Base-by-base conservation (phyloP, 345 rosid species). In the Salix arbutifolia region DNA sequence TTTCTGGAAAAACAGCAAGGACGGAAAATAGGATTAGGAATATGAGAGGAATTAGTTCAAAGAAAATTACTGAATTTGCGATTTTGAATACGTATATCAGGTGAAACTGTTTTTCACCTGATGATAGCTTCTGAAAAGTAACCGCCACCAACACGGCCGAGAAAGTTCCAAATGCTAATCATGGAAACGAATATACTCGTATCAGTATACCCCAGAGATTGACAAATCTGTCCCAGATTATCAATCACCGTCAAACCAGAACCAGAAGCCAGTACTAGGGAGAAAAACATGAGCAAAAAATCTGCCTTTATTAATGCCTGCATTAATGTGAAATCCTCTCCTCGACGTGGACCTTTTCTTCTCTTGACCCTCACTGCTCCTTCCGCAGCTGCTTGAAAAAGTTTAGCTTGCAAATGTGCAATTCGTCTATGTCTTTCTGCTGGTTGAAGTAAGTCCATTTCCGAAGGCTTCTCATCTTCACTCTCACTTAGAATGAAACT, bases 91-190 rank as follows among this genome's bases (percentile, higher is more conserved):
- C 6, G 6, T 14, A 14, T 12, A 46, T 46, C 52, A 46, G 52
- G 52, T 46, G 37, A 67, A 74, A 67, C 53, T 30, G 44, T 70
- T 73, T 31, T 65, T 80, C 81, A 96, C 99, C 92, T 92, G 72
- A 90, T 97, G 64, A 96, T 82, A 68, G 90, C 79, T 89, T 96
- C 98, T 9, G 99, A 96, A 80, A 94, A 92, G 84, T 91, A 96
- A 77, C 99, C 99, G 3, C 99, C 98, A 3, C 97, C 97, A 53
- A 96, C 78, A 3, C 99, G 95, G 52, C 99, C 98, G 73, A 96
- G 97, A 80, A 96, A 96, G 85, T 94, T 96, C 98, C 98, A 96
- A 77, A 96, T 90, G 84, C 99, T 96, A 80, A 96, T 91, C 97
- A 96, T 87, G 78, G 97, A 96, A 65, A 94, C 97, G 79, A 91